Evolutionary conservation across 768 basidiomycete genomes (phyloP).

Genomic region (Mycena pura): DNA sequence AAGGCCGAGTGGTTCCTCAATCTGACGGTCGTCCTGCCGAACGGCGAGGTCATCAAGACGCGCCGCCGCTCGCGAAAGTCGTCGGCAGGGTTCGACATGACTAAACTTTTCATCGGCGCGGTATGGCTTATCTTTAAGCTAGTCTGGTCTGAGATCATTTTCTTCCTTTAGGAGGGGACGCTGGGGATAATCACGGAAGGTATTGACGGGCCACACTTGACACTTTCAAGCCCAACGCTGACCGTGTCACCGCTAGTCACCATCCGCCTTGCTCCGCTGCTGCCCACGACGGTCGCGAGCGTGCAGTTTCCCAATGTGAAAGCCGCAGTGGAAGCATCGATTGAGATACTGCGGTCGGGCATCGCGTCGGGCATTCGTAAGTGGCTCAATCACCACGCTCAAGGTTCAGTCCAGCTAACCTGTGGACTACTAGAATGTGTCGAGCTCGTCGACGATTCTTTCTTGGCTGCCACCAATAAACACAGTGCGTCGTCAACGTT

Average conservation of each 20-base stretch:
- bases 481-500: conserved; percentile 43
- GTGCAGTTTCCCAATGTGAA: conserved; percentile 82
- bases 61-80: conserved; percentile 80
- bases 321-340: conserved; percentile 76
- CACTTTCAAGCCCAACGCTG: too few relatives aligned
- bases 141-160: too few relatives aligned
- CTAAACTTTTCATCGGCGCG: conserved; percentile 82
- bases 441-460: conserved; percentile 78
- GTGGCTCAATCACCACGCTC: too few relatives aligned
- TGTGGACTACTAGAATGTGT: conserved; percentile 69
- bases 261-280: conserved; percentile 77
- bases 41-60: conserved; percentile 91
- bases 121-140: too few relatives aligned
- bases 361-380: conserved; percentile 8
- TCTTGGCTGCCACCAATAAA: conserved; percentile 69
- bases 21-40: conserved; percentile 88
- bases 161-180: conserved; percentile 52
- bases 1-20: conserved; percentile 93
- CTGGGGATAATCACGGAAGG: conserved; percentile 92
- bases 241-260: conserved; percentile 64
- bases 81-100: conserved; percentile 86
- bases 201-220: conserved; percentile 22
- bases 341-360: conserved; percentile 53
- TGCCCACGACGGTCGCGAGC: conserved; percentile 85
- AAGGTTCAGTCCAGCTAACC: neutral